These are phyloP conservation scores for Circinella minor DNA, from an alignment of 371 early-diverging fungal species.

Conservation along the genomic window DNA sequence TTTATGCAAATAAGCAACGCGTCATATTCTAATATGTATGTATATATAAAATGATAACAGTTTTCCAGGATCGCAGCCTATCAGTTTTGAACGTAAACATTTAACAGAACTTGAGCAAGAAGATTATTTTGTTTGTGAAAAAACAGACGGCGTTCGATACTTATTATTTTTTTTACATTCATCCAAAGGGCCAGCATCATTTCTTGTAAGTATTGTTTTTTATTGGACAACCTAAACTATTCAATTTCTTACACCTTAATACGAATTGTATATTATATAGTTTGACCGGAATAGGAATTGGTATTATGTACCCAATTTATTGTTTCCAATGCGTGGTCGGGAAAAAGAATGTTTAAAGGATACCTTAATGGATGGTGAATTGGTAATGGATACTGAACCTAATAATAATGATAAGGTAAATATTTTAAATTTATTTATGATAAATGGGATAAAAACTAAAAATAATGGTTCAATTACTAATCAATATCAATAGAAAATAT, in stretches of 20 bases:
- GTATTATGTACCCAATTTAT: constrained; percentile 68
- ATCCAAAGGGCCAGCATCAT: constrained; percentile 63
- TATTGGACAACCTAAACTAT: not conserved
- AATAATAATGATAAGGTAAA: constrained; percentile 12
- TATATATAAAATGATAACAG: constrained; percentile 28
- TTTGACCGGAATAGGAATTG: constrained; percentile 72
- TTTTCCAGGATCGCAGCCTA: constrained; percentile 93
- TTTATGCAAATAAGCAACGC: not conserved
- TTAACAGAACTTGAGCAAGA: constrained; percentile 69
- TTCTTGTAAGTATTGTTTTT: constrained; percentile 52
- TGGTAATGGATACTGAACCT: constrained; percentile 56
- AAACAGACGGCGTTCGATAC: constrained; percentile 87
- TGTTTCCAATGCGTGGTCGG: constrained; percentile 59
- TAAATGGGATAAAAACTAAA: too few species aligned
- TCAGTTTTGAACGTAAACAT: constrained; percentile 73
- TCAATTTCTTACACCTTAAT: not conserved
- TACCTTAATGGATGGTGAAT: constrained; percentile 82
- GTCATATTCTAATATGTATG: not conserved
- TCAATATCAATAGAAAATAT: constrained; percentile 41
- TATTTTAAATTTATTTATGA: not conserved
- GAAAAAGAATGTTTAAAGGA: constrained; percentile 66
- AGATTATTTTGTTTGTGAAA: constrained; percentile 91
- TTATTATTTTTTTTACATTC: constrained; percentile 66
- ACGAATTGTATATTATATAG: constrained; percentile 33
- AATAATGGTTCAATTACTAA: not conserved